Conservation (phyloP, 2,329 filamentous ascomycete species). For the Sporothrix curviconia region DNA sequence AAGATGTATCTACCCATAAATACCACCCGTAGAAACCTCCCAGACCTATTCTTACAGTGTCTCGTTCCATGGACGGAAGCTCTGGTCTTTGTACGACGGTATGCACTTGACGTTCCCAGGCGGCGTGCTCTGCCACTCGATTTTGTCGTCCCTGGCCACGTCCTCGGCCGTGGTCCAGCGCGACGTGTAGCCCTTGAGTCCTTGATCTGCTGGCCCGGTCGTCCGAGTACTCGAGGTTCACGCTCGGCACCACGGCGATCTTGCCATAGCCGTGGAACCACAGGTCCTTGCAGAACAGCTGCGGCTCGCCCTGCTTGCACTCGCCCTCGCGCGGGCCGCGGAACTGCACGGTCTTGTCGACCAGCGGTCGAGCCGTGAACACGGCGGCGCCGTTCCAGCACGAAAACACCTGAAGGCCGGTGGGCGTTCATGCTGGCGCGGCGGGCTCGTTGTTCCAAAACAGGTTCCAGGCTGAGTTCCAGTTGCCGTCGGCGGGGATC, state of each 20-base stretch:
- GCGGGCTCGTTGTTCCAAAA: constrained; percentile 44
- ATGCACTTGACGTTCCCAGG: constrained; percentile 45
- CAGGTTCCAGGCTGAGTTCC: constrained; percentile 42
- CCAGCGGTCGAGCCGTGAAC: constrained; percentile 41
- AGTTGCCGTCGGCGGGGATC: constrained; percentile 43
- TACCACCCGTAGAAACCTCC: not conserved
- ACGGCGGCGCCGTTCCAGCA: constrained; percentile 55
- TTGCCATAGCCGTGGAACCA: constrained; percentile 44
- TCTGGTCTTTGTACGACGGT: constrained; percentile 34
- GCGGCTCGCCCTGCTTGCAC: constrained; percentile 49
- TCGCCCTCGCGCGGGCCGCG: constrained; percentile 35
- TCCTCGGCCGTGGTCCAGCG: constrained; percentile 27
- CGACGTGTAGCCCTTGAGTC: constrained; percentile 42
- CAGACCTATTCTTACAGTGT: not conserved
- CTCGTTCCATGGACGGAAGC: constrained; percentile 38
- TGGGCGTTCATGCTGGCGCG: constrained; percentile 27
- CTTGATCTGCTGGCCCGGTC: constrained; percentile 41
- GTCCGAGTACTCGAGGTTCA: constrained; percentile 50
- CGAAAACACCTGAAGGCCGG: constrained; percentile 48
- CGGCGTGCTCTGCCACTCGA: constrained; percentile 39
- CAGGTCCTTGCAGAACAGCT: constrained; percentile 51
- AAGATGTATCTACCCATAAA: not conserved
- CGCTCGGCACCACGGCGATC: constrained; percentile 49
- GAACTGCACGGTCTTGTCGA: constrained; percentile 37
- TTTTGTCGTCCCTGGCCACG: constrained; percentile 23